A percentile compares a stretch with the other conserved stretches of the same genome.
These are phyloP conservation scores for Elsinoe australis DNA, from an alignment of 2,329 filamentous ascomycete genomes.

Conservation along the genomic window DNA sequence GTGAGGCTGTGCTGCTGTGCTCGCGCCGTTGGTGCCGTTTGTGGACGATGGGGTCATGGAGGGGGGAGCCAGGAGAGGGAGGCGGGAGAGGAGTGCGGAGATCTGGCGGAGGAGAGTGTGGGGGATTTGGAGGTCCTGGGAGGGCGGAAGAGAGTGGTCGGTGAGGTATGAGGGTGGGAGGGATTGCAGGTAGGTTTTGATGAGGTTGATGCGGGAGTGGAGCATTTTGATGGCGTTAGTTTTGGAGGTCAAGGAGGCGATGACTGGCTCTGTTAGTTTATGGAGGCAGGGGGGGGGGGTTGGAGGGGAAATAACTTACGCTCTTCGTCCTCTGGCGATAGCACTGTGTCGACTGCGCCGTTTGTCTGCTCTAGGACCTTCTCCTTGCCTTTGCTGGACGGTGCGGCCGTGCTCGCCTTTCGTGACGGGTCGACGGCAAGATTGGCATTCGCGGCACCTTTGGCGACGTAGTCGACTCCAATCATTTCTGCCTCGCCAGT, in stretches of 20 bases:
- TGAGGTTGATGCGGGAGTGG: conserved; percentile 50
- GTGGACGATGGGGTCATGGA: conserved; percentile 54
- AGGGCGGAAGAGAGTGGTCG: conserved; percentile 34
- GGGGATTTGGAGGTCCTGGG: conserved; percentile 38
- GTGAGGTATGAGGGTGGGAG: conserved; percentile 60
- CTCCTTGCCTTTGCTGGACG: conserved; percentile 31
- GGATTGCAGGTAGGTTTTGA: conserved; percentile 62
- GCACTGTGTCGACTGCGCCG: conserved; percentile 28
- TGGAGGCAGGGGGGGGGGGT: conserved; percentile 7
- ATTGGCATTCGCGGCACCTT: conserved; percentile 72
- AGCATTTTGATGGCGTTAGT: conserved; percentile 93
- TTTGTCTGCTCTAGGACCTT: conserved; percentile 31
- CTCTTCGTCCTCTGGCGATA: conserved; percentile 58
- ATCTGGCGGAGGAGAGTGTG: conserved; percentile 78
- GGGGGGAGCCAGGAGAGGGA: conserved; percentile 76
- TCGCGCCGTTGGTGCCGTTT: conserved; percentile 57
- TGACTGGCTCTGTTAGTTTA: conserved; percentile 36
- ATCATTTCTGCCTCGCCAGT: conserved; percentile 98
- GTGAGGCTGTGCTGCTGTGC: conserved; percentile 26
- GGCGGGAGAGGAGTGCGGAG: conserved; percentile 72
- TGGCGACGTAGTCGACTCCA: conserved; percentile 84
- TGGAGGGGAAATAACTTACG: conserved; percentile 34
- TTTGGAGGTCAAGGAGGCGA: conserved; percentile 70
- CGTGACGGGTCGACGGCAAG: conserved; percentile 37
- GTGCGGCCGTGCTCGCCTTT: conserved; percentile 19